Percentiles rank a stretch among this genome's conserved stretches.
phyloP scores from a whole-genome alignment of 768 basidiomycete genomes.

The Phaeotremella fagi region DNA sequence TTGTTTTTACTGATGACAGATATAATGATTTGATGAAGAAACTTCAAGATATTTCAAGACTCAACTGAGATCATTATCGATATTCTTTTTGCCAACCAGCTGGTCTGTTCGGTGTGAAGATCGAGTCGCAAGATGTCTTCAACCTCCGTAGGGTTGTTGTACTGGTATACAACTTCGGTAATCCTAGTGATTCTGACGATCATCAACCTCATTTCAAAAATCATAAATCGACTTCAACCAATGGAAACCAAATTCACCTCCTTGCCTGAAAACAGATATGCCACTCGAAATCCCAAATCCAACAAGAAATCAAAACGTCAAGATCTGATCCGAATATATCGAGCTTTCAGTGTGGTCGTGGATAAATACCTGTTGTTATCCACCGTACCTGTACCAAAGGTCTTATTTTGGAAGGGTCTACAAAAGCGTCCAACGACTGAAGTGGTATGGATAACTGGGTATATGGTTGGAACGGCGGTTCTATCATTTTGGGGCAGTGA shows the following conservation, averaged over 20 bases:
- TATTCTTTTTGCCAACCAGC: too few species aligned
- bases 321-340: too few species aligned
- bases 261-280: neutral
- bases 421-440: constrained; percentile 16
- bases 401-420: constrained; percentile 12
- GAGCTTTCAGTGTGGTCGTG: too few species aligned
- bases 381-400: constrained; percentile 10
- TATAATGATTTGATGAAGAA: too few species aligned
- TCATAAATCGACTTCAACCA: constrained; percentile 9
- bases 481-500: constrained; percentile 33
- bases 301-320: too few species aligned
- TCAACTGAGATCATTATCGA: too few species aligned
- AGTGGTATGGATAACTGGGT: constrained; percentile 17
- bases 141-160: constrained; percentile 27
- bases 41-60: too few species aligned
- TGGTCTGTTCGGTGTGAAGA: too few species aligned
- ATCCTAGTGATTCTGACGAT: constrained; percentile 29
- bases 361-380: constrained; percentile 18
- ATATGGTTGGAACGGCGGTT: constrained; percentile 17
- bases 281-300: too few species aligned
- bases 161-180: constrained; percentile 37
- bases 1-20: too few species aligned
- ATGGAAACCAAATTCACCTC: constrained; percentile 1
- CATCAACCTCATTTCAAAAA: constrained; percentile 15
- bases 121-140: too few species aligned